Percentiles rank a stretch among this genome's conserved stretches.
Evolutionary conservation across 441 rosid species (phyloP).

Genomic region (Jatropha podagrica): DNA sequence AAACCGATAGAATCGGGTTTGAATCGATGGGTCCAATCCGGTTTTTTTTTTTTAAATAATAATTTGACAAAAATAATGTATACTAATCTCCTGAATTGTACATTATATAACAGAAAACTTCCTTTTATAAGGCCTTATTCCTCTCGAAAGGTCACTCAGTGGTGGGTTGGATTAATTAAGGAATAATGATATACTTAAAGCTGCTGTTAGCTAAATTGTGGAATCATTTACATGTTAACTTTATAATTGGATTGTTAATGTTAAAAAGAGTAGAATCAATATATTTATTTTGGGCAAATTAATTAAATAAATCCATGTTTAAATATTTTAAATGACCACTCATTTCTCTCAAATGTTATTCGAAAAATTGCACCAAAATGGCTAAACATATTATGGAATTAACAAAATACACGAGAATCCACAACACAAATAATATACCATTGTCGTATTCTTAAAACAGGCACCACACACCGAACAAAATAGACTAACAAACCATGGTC

Average conservation of each 20-base stretch:
- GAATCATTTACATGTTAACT: not conserved
- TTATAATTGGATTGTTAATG: conserved; percentile 14
- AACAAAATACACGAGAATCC: no score
- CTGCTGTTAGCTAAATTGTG: not conserved
- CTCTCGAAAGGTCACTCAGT: conserved; percentile 4
- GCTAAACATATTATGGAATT: no score
- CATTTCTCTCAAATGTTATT: no score
- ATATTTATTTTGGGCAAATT: not conserved
- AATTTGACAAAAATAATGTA: conserved; percentile 7
- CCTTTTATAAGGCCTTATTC: not conserved
- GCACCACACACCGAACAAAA: no score
- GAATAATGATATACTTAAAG: not conserved
- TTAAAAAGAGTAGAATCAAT: not conserved
- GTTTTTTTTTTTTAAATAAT: no score
- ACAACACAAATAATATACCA: no score
- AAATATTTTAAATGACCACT: no score
- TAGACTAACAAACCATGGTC: no score
- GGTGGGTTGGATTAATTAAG: conserved; percentile 2
- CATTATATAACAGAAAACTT: not conserved
- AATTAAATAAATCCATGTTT: not conserved
- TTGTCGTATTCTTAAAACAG: no score
- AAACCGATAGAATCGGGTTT: no score
- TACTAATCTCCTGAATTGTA: not conserved
- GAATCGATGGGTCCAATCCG: no score
- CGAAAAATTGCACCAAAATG: no score